Evolutionary conservation across 225 moss, liverwort and hornwort genomes (phyloP), one percentile per base, ranked within the genome.

Genomic region (Physcomitrium patens): DNA sequence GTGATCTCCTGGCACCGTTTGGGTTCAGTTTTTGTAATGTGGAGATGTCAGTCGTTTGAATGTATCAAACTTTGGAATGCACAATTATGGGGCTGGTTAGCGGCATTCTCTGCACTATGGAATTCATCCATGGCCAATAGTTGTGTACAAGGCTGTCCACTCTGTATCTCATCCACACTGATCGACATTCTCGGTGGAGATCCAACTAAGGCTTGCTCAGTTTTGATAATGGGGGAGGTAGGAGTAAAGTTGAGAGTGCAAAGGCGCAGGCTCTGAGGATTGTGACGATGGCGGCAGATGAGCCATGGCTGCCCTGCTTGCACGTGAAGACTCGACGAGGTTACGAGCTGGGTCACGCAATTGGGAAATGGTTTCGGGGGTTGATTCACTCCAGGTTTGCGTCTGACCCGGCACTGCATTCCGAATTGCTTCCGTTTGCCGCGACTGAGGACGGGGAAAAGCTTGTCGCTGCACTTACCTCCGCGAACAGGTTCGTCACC

Each of bases 361-460:
- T 90, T 8, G 95, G 95, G 17, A 67, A 54, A 37, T 78, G 77
- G 2, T 91, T 90, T 64, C 65, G 64, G 9, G 47, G 18, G 3
- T 77, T 93, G 79, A 87, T 95, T 18, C 79, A 70, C n/a, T 89
- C 90, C 41, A 81, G 93, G 60, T 60, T 89, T 23, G 86, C 82
- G 1, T 73, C 74, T 19, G 91, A 95, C 67, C 90, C 87, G 2
- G 46, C 45, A 41, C 60, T 95, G 76, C 82, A 80, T 54, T 91
- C 90, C 16, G 78, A 88, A 8, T 7, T 95, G 83, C 72, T 91
- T 23, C 93, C 91, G n/a, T 95, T 85, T 57, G 87, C 86, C 37
- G 72, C 76, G 3, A 81, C 90, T 0, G 44, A 75, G 19, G 60
- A 79, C 14, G 95, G 93, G 15, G 51, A 79, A 24, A 77, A 71